Evolutionary conservation across 1,284 basidiomycete species (phyloP).

Genomic region (Moniliella sp.): DNA sequence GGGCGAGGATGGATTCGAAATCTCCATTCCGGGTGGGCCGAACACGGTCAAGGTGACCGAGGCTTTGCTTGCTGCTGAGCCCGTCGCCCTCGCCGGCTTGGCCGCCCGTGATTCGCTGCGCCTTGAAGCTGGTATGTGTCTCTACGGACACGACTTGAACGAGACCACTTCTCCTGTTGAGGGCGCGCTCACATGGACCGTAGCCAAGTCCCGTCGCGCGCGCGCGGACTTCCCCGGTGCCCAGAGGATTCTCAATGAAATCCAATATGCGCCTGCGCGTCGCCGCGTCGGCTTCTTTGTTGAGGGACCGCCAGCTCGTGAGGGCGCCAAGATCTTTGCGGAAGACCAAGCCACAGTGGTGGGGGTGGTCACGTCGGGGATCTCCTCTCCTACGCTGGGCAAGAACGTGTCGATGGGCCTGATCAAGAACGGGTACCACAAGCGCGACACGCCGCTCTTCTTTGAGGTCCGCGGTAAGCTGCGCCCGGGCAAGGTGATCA

Average conservation of each 20-base stretch:
- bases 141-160: conserved; percentile 82
- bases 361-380: conserved; percentile 59
- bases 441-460: conserved; percentile 61
- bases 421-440: conserved; percentile 55
- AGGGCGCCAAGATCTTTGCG: conserved; percentile 58
- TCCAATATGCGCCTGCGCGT: conserved; percentile 52
- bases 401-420: conserved; percentile 95
- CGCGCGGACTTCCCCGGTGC: conserved; percentile 56
- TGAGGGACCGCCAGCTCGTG: conserved; percentile 61
- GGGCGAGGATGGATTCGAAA: conserved; percentile 90
- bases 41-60: conserved; percentile 49
- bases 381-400: conserved; percentile 70
- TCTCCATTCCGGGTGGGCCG: background rate
- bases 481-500: conserved; percentile 47
- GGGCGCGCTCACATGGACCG: conserved; percentile 73
- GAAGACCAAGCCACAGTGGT: conserved; percentile 37
- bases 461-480: conserved; percentile 58
- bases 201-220: conserved; percentile 63
- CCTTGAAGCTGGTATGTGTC: conserved; percentile 89
- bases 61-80: conserved; percentile 43
- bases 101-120: conserved; percentile 80
- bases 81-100: conserved; percentile 65
- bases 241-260: conserved; percentile 52
- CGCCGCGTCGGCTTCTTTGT: conserved; percentile 65
- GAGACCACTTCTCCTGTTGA: conserved; percentile 63